Conservation (phyloP, 2,329 filamentous ascomycete genomes). For the Aspergillus sp. region DNA sequence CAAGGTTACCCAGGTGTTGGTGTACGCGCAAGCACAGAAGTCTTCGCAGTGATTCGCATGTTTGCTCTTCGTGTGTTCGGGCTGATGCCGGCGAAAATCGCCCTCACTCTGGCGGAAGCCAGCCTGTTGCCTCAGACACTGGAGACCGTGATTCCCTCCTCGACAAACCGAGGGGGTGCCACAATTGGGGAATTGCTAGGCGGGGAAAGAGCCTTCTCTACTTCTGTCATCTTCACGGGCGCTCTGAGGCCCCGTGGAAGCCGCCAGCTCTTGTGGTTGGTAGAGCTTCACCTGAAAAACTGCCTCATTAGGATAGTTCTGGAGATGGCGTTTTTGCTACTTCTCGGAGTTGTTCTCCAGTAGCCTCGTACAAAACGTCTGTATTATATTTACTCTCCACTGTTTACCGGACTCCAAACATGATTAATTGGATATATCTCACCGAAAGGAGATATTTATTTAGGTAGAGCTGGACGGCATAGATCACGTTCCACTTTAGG, state of each 20-base stretch:
- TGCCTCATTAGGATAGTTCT: not conserved
- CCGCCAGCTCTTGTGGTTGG: not conserved
- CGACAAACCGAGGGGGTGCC: not conserved
- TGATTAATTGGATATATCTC: no score
- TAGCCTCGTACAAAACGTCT: not conserved
- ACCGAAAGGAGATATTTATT: no score
- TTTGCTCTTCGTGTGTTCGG: not conserved
- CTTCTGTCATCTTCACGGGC: not conserved
- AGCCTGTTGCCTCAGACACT: not conserved
- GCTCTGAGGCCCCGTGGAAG: not conserved
- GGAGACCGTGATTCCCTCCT: not conserved
- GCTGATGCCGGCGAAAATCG: not conserved
- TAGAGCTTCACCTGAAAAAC: not conserved
- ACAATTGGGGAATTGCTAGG: not conserved
- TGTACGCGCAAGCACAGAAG: not conserved
- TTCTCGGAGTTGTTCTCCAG: not conserved
- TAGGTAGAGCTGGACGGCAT: no score
- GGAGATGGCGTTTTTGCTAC: not conserved
- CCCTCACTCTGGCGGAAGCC: not conserved
- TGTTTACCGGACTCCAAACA: no score
- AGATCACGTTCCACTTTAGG: not conserved
- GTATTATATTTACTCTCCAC: no score
- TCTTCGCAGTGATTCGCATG: not conserved
- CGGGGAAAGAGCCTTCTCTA: not conserved
- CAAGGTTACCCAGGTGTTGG: not conserved